phyloP scores from a whole-genome alignment of 208 protist species.

The Trypanosomatidae sp. region DNA sequence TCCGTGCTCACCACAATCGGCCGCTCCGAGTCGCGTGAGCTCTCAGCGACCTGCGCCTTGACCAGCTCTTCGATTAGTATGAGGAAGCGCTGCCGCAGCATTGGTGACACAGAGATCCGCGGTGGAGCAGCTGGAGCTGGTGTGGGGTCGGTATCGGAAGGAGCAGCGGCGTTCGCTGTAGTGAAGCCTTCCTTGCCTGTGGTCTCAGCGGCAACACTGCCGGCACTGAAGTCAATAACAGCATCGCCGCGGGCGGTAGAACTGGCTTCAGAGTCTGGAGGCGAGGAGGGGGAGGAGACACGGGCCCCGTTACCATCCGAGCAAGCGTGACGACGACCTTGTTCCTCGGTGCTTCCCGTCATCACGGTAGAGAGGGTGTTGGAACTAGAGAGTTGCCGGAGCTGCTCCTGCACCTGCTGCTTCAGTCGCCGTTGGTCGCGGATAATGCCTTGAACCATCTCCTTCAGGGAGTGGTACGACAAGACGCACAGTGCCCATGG shows the following conservation, averaged over 20 bases:
- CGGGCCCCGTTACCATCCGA: background rate
- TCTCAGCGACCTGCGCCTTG: slow-evolving; percentile 67
- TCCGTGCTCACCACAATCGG: slow-evolving; percentile 73
- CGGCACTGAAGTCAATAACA: background rate
- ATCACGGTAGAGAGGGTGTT: slow-evolving; percentile 27
- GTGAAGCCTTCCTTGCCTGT: background rate
- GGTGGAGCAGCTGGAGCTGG: background rate
- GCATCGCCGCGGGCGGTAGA: background rate
- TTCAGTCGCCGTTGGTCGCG: slow-evolving; percentile 63
- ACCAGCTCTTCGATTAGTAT: slow-evolving; percentile 77
- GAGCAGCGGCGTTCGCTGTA: background rate
- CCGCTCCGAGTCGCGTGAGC: slow-evolving; percentile 27
- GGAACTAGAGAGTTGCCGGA: slow-evolving; percentile 30
- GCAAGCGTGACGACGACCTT: background rate
- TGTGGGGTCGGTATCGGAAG: background rate
- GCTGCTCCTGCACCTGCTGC: slow-evolving; percentile 57
- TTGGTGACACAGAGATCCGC: slow-evolving; percentile 36
- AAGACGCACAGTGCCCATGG: slow-evolving; percentile 76
- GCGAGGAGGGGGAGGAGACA: background rate
- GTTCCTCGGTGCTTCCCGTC: slow-evolving; percentile 1
- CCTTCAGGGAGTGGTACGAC: slow-evolving; percentile 74
- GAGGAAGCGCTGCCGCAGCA: slow-evolving; percentile 77
- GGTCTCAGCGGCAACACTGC: background rate
- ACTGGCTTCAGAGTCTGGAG: background rate
- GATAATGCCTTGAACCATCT: slow-evolving; percentile 70